A percentile compares a stretch with the other conserved stretches of the same genome.
Conservation (phyloP, 768 basidiomycete species). For the Hebeloma cylindrosporum region DNA sequence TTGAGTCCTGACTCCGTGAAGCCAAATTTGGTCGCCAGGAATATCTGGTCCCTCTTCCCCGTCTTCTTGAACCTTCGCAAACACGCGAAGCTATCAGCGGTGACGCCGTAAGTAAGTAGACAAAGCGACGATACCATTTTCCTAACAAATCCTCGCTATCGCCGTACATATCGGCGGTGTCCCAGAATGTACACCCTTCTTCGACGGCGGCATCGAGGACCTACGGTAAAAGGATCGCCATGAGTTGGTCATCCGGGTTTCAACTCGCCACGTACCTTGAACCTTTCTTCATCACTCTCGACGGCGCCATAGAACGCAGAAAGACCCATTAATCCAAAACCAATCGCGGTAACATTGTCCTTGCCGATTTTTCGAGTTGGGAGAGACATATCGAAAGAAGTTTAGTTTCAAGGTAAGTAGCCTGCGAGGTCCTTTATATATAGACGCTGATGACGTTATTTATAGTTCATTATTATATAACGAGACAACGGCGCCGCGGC, state of each 20-base stretch:
- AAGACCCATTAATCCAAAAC: constrained; percentile 63
- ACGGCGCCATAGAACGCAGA: constrained; percentile 42
- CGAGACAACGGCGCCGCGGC: no score
- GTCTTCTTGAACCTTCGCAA: constrained; percentile 47
- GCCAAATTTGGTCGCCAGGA: constrained; percentile 59
- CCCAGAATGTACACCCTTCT: constrained; percentile 47
- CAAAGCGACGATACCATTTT: constrained; percentile 35
- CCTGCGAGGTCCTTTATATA: no score
- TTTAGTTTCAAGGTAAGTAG: neutral
- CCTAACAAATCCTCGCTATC: constrained; percentile 45
- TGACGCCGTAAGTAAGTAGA: neutral
- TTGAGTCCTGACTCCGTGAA: constrained; percentile 16
- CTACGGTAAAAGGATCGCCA: constrained; percentile 15
- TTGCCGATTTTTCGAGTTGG: constrained; percentile 43
- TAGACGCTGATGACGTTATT: no score
- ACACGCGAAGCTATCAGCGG: neutral
- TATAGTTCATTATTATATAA: no score
- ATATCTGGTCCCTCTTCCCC: constrained; percentile 54
- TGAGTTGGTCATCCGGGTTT: neutral
- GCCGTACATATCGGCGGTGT: constrained; percentile 47
- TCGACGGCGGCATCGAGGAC: constrained; percentile 43
- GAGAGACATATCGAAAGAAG: constrained; percentile 13
- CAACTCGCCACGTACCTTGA: constrained; percentile 51
- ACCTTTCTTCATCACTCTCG: constrained; percentile 54
- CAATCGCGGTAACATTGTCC: constrained; percentile 48